These are phyloP conservation scores for Dendrobium huoshanense DNA, from an alignment of 106 monocot genomes.

Conservation along the genomic window DNA sequence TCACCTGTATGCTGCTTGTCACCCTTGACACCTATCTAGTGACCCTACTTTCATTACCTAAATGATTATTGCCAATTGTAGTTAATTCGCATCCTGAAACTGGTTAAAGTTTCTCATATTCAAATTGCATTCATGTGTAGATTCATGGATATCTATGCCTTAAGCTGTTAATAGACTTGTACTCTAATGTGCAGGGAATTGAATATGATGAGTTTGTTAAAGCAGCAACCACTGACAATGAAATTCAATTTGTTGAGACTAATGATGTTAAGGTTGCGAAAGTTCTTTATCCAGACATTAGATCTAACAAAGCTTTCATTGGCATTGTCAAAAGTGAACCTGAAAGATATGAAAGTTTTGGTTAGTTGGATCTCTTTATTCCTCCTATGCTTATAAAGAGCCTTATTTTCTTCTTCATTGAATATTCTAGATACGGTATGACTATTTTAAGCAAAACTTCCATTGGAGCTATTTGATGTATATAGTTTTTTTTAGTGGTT, in stretches of 20 bases:
- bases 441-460: background rate
- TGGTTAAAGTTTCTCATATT: background rate
- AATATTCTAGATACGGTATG: background rate
- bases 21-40: background rate
- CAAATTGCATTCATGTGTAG: background rate
- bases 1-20: background rate
- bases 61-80: background rate
- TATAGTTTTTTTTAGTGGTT: background rate
- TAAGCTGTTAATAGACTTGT: background rate
- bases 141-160: background rate
- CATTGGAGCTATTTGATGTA: background rate
- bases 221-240: slow-evolving; percentile 70
- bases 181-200: slow-evolving; percentile 37
- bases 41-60: background rate
- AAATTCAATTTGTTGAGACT: slow-evolving; percentile 83
- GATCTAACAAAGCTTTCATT: slow-evolving; percentile 43
- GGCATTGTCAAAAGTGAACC: slow-evolving; percentile 88
- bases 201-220: slow-evolving; percentile 80
- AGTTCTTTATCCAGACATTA: slow-evolving; percentile 64
- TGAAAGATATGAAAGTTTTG: slow-evolving; percentile 75
- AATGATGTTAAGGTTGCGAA: slow-evolving; percentile 52
- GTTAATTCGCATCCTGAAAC: background rate
- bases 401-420: slow-evolving; percentile 2
- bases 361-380: slow-evolving; percentile 32
- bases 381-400: background rate